Base-by-base conservation (phyloP, 257 asterid species). In the Echium plantagineum region DNA sequence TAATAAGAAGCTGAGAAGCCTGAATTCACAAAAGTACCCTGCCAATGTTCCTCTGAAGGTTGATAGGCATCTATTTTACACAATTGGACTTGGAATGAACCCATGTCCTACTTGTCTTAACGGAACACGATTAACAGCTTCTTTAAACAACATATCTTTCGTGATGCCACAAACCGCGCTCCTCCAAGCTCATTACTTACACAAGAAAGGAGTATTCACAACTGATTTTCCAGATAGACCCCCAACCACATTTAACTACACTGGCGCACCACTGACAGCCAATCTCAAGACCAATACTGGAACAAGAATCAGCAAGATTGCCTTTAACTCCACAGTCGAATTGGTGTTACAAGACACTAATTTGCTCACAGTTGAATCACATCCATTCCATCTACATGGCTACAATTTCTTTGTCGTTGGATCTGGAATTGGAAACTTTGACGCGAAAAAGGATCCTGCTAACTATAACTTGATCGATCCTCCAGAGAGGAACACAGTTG, bases 331-430 rank as follows among this genome's bases (percentile, higher is more conserved):
- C 1, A 77, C 81, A 0, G 81, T 80, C 24, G 81, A 80, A 58
- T 18, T 80, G 42, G 81, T 80, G 6, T 21, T 80, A 9, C 86
- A 80, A 17, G 83, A 80, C 55, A 77, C 86, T 9, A 80, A 74
- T 61, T 48, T 80, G 56, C 61, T 80, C 0, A 61, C 79, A 0
- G 81, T 77, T 20, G 83, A 80, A 68, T 77, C 83, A 3, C 86
- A 80, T 58, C 86, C 86, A 22, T 77, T 80, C 42, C 86, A 80
- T 67, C 81, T 77, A 49, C 86, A 80, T 31, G 86, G 83, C 16
- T 80, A 72, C 26, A 77, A 80, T 24, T 80, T 80, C 76, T 80
- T 77, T 15, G 82, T 77, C 1, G 63, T 80, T 26, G 86, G 83
- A 59, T 74, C 72, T 17, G 83, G 83, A 2, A 21, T 77, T 0